phyloP scores from a whole-genome alignment of 495 filamentous ascomycete genomes.

The Aspergillus haitiensis region DNA sequence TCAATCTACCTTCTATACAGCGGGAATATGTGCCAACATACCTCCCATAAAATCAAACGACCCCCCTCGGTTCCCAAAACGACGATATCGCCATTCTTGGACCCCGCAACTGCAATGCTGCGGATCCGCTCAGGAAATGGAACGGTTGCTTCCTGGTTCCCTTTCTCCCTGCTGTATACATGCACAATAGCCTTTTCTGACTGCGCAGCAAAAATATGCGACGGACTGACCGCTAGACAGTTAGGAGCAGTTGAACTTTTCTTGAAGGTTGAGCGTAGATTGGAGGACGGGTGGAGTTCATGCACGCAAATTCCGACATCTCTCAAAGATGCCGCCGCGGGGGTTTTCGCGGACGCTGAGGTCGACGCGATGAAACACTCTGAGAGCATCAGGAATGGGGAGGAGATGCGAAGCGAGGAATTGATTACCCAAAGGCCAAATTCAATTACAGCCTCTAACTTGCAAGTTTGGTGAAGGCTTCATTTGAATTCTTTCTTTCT shows the following conservation, averaged over 20 bases:
- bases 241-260: slow-evolving; percentile 81
- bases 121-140: slow-evolving; percentile 84
- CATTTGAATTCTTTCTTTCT: slow-evolving; percentile 30
- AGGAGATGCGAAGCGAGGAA: slow-evolving; percentile 21
- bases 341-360: slow-evolving; percentile 59
- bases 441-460: slow-evolving; percentile 11
- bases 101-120: slow-evolving; percentile 62
- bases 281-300: slow-evolving; percentile 71
- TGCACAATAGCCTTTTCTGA: slow-evolving; percentile 87
- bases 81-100: slow-evolving; percentile 65
- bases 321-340: slow-evolving; percentile 64
- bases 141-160: slow-evolving; percentile 81
- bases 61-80: slow-evolving; percentile 85
- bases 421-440: slow-evolving; percentile 5
- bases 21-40: slow-evolving; percentile 37
- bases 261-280: slow-evolving; percentile 78
- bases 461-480: slow-evolving; percentile 4
- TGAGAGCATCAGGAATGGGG: slow-evolving; percentile 63
- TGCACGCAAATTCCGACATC: slow-evolving; percentile 84
- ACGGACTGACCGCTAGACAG: slow-evolving; percentile 75
- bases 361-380: slow-evolving; percentile 80
- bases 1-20: background rate
- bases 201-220: slow-evolving; percentile 89
- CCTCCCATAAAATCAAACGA: slow-evolving; percentile 90
- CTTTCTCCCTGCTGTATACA: slow-evolving; percentile 80